These are phyloP conservation scores for Colletotrichum cereale DNA, from an alignment of 2,329 filamentous ascomycete genomes.

Conservation along the genomic window DNA sequence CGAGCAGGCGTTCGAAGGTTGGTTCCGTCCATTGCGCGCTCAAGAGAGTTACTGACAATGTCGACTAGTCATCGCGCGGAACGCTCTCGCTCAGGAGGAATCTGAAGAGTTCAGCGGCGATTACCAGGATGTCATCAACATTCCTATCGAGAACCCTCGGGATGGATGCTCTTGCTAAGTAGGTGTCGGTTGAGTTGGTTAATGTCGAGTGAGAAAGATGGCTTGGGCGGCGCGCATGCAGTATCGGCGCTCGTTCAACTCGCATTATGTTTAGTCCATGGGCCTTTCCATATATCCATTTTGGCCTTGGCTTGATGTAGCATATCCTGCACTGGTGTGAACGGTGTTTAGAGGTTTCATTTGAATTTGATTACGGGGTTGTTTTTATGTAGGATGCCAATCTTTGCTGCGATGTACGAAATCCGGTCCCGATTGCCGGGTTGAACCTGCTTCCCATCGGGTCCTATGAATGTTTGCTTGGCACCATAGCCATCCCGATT, in stretches of 20 bases:
- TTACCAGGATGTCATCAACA: constrained; percentile 98
- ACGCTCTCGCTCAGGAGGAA: constrained; percentile 95
- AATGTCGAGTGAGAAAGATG: constrained; percentile 20
- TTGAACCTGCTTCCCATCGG: background rate
- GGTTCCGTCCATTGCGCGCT: constrained; percentile 37
- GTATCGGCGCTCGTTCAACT: constrained; percentile 16
- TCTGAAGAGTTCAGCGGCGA: constrained; percentile 97
- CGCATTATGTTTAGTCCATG: constrained; percentile 36
- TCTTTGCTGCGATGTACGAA: background rate
- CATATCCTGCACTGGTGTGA: constrained; percentile 41
- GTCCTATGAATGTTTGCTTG: background rate
- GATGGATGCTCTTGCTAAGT: constrained; percentile 78
- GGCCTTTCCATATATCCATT: constrained; percentile 37
- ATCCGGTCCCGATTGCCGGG: background rate
- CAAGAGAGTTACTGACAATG: constrained; percentile 30
- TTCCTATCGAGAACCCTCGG: constrained; percentile 93
- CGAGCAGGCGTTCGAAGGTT: constrained; percentile 81
- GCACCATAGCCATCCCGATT: background rate
- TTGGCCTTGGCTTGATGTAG: constrained; percentile 42
- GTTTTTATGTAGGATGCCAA: constrained; percentile 15
- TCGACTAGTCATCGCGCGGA: constrained; percentile 87
- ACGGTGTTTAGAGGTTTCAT: constrained; percentile 41
- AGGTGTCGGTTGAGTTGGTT: constrained; percentile 22
- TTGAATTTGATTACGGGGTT: constrained; percentile 36
- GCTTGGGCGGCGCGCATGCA: constrained; percentile 24